Conservation (phyloP, 129 eudicot genomes). For the Silybum marianum region DNA sequence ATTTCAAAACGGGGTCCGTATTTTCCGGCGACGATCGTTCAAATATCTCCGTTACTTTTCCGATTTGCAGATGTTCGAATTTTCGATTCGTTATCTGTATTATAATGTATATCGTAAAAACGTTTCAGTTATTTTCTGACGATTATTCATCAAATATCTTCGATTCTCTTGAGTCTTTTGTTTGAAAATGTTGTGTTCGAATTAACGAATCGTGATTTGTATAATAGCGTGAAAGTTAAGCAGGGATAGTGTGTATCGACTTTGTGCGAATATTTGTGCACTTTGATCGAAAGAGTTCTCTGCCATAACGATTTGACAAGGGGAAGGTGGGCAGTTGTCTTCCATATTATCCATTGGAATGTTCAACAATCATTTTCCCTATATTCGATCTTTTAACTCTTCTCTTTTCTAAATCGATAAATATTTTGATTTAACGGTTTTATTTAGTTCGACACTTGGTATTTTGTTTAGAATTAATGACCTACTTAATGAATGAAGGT, state of each 20-base stretch:
- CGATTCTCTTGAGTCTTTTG: too few species aligned
- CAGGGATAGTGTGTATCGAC: conserved; percentile 36
- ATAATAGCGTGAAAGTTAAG: not conserved
- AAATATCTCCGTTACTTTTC: too few species aligned
- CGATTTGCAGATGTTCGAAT: too few species aligned
- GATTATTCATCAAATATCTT: too few species aligned
- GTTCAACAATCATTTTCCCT: conserved; percentile 30
- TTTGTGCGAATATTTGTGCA: conserved; percentile 12
- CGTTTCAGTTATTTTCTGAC: not conserved
- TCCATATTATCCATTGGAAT: conserved; percentile 22
- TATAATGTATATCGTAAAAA: not conserved
- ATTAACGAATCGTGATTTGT: not conserved
- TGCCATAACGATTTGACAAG: conserved; percentile 22
- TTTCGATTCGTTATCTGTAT: not conserved
- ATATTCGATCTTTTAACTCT: not conserved
- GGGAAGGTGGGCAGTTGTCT: conserved; percentile 34
- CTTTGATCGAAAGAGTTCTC: conserved; percentile 26
- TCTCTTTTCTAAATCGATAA: not conserved
- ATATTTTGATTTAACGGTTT: too few species aligned
- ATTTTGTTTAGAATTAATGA: too few species aligned
- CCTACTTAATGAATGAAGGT: too few species aligned
- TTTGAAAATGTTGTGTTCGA: not conserved
- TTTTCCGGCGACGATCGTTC: not conserved
- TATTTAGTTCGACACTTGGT: too few species aligned
- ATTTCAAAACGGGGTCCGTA: too few species aligned